Base-by-base conservation (phyloP, 139 green algal genomes). In the Auxenochlorella pyrenoidosa region DNA sequence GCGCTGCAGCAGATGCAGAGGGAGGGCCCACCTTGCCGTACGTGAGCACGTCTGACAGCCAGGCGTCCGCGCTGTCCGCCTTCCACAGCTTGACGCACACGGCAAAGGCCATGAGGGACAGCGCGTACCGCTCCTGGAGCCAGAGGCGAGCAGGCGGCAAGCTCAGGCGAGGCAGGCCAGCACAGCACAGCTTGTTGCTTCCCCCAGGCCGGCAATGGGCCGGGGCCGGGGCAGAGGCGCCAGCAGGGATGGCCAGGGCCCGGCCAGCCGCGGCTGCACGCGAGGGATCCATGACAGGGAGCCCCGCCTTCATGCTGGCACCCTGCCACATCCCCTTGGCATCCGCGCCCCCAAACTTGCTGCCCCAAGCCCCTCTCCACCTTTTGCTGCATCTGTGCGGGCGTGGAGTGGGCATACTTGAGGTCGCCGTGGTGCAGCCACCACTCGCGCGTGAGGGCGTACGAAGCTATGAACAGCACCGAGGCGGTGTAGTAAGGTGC, bases 61-160 rank as follows among this genome's bases (percentile, higher is more conserved):
- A 88, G 28, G 41, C 38, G 76, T 92, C 89, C 41, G 89, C 43
- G 65, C 26, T 75, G 75, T 86, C 79, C 10, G 70, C 21, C 44
- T 41, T 72, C 40, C 79, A 91, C 36, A 79, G 82, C 70, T 91
- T 91, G 19, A 90, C 47, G 6, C 59, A 28, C 30, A 88, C 34
- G 13, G 79, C 76, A 30, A 81, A 34, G 32, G 16, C 26, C 15
- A 90, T 71, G 34, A 91, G 51, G 32, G 66, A 34, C 5, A 82
- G 32, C 28, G 88, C 76, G 28, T 86, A 79, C 22, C 47, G 66
- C 83, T 91, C 88, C 87, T 89, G 83, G n/a, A 13, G 54, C 10
- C 15, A 24, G 54, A 24, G 54, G 16, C 13, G 54, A 24, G 15
- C 54, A 24, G 54, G 54, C 16, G 18, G 54, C 15, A 24, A 24